Base-by-base conservation (phyloP, 2,329 filamentous ascomycete genomes). In the Sarocladiaceae sp. region DNA sequence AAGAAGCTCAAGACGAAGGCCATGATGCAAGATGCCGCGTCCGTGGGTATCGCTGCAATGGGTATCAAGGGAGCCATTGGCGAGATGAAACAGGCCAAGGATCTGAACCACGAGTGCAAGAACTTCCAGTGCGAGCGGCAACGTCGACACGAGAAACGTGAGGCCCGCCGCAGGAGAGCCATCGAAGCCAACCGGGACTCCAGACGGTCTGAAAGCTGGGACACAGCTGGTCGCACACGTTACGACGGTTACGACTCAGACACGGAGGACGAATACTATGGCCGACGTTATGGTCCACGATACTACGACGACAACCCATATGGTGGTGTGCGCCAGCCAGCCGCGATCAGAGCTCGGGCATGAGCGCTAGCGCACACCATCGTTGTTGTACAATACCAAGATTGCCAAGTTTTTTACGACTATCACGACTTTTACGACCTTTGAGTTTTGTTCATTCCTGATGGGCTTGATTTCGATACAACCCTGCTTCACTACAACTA, bases 1-100 rank as follows among this genome's bases (percentile, higher is more conserved):
- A 76, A 73, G 61, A 81, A 80, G 60, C 71, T 82, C 61, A 82
- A 79, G 68, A 71, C 73, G 49, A 81, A 77, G 63, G 77, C 79
- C 11, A 63, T 82, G 10, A 62, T 82, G 57, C 77, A 82, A 64
- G 79, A 83, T 58, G 78, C 76, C 1, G 79, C 79, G n/a, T 79
- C 78, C 3, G 70, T 83, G 5, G 79, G 79, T 53, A 76, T 83
- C 49, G 80, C 79, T 1, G 78, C 78, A 12, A 59, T 83, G 60
- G 78, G 79, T 42, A 76, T 83, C 65, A 79, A 80, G 62, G 75
- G 78, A 29, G 79, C 79, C 58, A 58, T 82, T 39, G 73, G 69
- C 15, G 78, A 82, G 62, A 66, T 82, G 62, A 80, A 82, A 65
- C 76, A 81, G 57, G 79, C 72, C 53, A 74, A 72, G 52, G 74